These are phyloP conservation scores for Paramecium caudatum DNA, from an alignment of 73 alveolate genomes.

Conservation along the genomic window DNA sequence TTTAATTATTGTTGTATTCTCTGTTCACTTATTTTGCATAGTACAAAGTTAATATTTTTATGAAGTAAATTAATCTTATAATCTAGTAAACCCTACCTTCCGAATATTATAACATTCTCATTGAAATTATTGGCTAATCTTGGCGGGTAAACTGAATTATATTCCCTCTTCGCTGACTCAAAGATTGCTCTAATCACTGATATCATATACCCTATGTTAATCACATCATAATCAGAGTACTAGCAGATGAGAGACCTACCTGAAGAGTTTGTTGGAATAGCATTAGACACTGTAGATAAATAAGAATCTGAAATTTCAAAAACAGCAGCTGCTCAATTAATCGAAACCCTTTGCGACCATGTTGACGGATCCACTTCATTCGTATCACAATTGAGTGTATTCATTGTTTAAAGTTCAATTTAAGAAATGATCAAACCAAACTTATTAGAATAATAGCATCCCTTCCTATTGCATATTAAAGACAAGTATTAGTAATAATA, in stretches of 20 bases:
- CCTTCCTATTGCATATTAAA: background rate
- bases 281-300: slow-evolving; percentile 88
- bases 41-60: background rate
- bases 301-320: slow-evolving; percentile 74
- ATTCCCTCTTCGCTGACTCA: slow-evolving; percentile 52
- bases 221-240: slow-evolving; percentile 77
- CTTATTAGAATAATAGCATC: background rate
- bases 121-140: slow-evolving; percentile 52
- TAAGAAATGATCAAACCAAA: background rate
- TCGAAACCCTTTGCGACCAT: slow-evolving; percentile 86
- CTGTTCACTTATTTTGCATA: background rate
- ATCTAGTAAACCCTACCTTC: background rate
- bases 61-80: too few species aligned
- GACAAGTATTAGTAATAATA: background rate
- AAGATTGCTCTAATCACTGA: slow-evolving; percentile 74
- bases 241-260: slow-evolving; percentile 79
- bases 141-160: slow-evolving; percentile 78
- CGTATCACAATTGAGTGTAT: slow-evolving; percentile 76
- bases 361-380: slow-evolving; percentile 81
- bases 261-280: slow-evolving; percentile 82
- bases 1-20: background rate
- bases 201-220: slow-evolving; percentile 80
- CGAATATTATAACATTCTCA: slow-evolving; percentile 37
- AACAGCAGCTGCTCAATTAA: slow-evolving; percentile 85
- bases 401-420: slow-evolving; percentile 56